Conservation (phyloP, 1,139 yeast genomes). For the Scheffersomyces cryptocercus region DNA sequence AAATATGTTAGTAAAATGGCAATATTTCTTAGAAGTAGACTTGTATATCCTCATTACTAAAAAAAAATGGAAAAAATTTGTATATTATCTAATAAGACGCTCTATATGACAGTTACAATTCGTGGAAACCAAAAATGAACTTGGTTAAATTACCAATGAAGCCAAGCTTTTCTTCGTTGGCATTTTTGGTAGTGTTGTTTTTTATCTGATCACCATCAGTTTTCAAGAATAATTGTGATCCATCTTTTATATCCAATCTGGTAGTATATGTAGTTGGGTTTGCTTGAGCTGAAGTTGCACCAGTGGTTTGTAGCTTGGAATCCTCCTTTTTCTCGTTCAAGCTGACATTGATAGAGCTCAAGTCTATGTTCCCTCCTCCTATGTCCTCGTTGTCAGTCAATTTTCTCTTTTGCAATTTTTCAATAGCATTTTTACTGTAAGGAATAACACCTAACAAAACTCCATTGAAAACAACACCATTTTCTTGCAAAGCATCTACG, state of each 20-base stretch:
- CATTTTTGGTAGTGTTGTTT: conserved; percentile 9
- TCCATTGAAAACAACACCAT: conserved; percentile 72
- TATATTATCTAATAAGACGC: too few relatives aligned
- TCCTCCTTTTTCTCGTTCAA: conserved; percentile 1
- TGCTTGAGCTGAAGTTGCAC: conserved; percentile 7
- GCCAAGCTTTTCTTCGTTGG: conserved; percentile 33
- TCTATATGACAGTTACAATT: conserved; percentile 22
- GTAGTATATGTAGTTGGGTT: conserved; percentile 19
- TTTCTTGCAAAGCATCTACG: conserved; percentile 78
- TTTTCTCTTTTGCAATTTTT: conserved; percentile 59
- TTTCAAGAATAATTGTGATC: conserved; percentile 39
- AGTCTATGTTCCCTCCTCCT: conserved; percentile 39
- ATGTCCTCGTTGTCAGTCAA: conserved; percentile 56
- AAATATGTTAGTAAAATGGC: too few relatives aligned
- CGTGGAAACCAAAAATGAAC: conserved; percentile 48
- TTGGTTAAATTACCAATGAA: conserved; percentile 35
- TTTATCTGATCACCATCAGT: conserved; percentile 16
- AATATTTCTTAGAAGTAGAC: too few relatives aligned
- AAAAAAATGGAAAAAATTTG: too few relatives aligned
- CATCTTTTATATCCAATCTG: conserved; percentile 43
- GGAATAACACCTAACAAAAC: conserved; percentile 77
- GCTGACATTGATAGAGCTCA: conserved; percentile 5
- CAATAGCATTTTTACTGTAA: conserved; percentile 59
- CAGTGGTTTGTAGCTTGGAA: neutral
- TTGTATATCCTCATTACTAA: too few relatives aligned